phyloP scores from a whole-genome alignment of 2,329 filamentous ascomycete species.

The Aspergillus quadrilineatus region DNA sequence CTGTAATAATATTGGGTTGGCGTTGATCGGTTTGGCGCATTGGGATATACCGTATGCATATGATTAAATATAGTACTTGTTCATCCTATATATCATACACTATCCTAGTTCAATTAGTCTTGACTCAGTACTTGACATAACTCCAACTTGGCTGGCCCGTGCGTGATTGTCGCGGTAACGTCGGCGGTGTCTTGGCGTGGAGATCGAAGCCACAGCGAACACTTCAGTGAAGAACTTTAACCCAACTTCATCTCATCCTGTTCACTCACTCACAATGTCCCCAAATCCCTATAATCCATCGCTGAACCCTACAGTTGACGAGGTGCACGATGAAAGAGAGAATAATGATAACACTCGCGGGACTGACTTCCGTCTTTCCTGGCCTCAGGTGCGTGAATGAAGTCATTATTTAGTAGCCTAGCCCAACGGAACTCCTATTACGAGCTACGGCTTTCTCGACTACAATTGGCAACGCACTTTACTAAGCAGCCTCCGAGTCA shows the following conservation, averaged over 20 bases:
- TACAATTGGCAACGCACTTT: not conserved
- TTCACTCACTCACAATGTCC: constrained; percentile 8
- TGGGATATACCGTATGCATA: constrained; percentile 7
- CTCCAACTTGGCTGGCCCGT: not conserved
- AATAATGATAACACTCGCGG: not conserved
- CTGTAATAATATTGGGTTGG: constrained; percentile 19
- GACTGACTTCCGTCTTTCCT: constrained; percentile 7
- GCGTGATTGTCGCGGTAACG: not conserved
- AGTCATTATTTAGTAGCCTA: too few relatives aligned
- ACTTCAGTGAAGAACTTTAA: constrained; percentile 7
- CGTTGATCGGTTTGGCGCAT: constrained; percentile 3
- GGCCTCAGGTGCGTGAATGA: constrained; percentile 24
- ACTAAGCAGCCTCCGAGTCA: not conserved
- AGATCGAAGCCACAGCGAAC: not conserved
- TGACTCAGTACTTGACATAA: not conserved
- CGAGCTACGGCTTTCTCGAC: too few relatives aligned
- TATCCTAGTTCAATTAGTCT: not conserved
- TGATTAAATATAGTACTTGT: constrained; percentile 2
- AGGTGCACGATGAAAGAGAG: constrained; percentile 9
- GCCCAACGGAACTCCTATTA: too few relatives aligned
- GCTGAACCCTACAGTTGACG: constrained; percentile 23
- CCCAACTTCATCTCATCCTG: constrained; percentile 10
- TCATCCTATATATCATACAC: not conserved
- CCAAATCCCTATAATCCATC: not conserved
- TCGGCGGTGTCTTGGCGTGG: constrained; percentile 11